Evolutionary conservation across 176 grass and related monocot genomes (phyloP), one percentile per base, ranked within the genome.

Genomic region (Aegilops sharonensis): DNA sequence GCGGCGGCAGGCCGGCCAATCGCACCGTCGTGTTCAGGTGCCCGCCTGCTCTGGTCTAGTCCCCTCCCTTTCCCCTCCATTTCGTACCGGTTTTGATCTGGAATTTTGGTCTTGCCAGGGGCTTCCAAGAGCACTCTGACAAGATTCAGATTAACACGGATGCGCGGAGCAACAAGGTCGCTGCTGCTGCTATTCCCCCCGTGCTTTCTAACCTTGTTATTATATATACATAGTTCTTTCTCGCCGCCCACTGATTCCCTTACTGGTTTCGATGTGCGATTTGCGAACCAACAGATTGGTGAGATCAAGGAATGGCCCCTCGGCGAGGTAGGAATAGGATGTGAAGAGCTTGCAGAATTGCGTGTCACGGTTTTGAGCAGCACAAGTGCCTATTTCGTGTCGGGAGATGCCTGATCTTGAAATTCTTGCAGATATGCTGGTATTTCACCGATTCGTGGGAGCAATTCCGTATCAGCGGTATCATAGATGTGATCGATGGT

Each of bases 361-460:
- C 52, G 13, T 64, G 36, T 74, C 8, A 35, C 30, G 17, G 17
- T 32, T 29, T 66, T 72, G 2, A 78, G 63, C 45, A 64, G 25
- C 52, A 25, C n/a, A 23, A 72, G 10, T 57, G 52, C 6, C 67
- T 64, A 31, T 8, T 66, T 24, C 8, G 0, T 32, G 21, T 2
- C 4, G 3, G 48, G 27, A 25, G 64, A 71, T 12, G 6, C 5
- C 75, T 84, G 15, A 70, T 17, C n/a, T 48, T 74, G 8, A 35
- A 50, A 60, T 65, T 81, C 31, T 64, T 90, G 64, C 81, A 98
- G 97, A 94, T 98, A 84, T 96, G 94, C 67, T 98, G 97, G 97
- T 96, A 98, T 67, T 96, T 96, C 82, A 93, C 88, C 5, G 97
- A 99, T 68, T 92, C 90, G 3, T 99, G 94, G 97, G 97, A 99